Evolutionary conservation across 1,284 basidiomycete species (phyloP), one percentile per base, ranked within the genome.

Genomic region (Melampsora abietis-canadensis): DNA sequence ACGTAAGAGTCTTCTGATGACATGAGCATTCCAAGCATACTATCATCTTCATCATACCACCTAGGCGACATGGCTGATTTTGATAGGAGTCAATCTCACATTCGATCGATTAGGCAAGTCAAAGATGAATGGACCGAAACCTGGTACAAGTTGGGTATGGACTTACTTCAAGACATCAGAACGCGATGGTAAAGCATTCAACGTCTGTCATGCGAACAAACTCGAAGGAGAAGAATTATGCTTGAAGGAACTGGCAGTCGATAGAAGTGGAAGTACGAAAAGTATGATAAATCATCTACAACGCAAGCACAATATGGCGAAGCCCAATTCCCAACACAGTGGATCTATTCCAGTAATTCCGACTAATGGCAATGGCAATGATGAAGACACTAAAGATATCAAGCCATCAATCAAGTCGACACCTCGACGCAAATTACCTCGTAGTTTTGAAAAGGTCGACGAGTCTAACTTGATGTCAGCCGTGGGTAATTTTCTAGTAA

Each of bases 191-290:
- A 54, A 54, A 27, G 51, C 51, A 8, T 54, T 21, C 51, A 54
- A 54, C 15, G 27, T 54, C 51, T 54, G 51, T 54, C 51, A 54
- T 54, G 51, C 51, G 7, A 54, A 54, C 51, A 54, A 54, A 27
- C 4, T 27, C n/a, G 51, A 54, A n/a, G 51, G 51, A 54, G 27
- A 27, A 21, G 27, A 7, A 7, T n/a, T 54, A 21, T 54, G 51
- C 21, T 15, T 54, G 14, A 54, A 54, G 51, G 51, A 19, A 54
- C 51, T 54, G 27, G 51, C 51, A 8, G 51, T 54, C 51, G 51
- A 54, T 27, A 54, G 51, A 21, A 54, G 51, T 54, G 51, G 51
- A 54, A 54, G 51, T 14, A 54, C 51, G n/a, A 54, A 54, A 54
- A 54, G 51, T 54, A 54, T 54, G 51, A 54, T 54, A 17, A 54